These are phyloP conservation scores for Jaltomata sinuosa DNA, from an alignment of 257 asterid genomes.

Conservation along the genomic window DNA sequence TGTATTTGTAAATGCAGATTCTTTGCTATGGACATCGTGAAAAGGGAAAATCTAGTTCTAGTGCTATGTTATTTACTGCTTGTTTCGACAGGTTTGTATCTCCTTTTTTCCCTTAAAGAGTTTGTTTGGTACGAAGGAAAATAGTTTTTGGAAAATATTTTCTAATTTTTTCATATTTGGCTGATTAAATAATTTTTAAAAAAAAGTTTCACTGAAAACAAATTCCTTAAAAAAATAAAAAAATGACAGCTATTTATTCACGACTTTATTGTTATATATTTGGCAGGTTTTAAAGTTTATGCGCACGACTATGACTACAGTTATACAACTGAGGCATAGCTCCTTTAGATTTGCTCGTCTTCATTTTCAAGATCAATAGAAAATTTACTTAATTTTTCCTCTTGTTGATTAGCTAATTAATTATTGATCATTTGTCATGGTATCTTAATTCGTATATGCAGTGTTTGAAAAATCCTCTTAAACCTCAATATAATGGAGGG, in stretches of 20 bases:
- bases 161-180: not conserved
- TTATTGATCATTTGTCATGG: not conserved
- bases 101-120: not conserved
- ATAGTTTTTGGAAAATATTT: not conserved
- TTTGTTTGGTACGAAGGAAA: not conserved
- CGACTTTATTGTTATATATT: not conserved
- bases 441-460: not conserved
- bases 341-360: no score
- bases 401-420: not conserved
- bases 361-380: not conserved
- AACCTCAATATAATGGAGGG: constrained; percentile 31
- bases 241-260: not conserved
- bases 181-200: not conserved
- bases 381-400: not conserved
- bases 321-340: not conserved
- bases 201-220: not conserved
- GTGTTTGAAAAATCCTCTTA: constrained; percentile 26
- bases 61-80: not conserved
- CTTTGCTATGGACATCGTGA: not conserved
- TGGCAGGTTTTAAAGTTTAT: not conserved
- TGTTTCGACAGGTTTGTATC: not conserved
- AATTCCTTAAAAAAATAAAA: no score
- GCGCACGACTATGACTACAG: not conserved
- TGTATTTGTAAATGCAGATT: not conserved
- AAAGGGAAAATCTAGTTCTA: not conserved